These are phyloP conservation scores for Mediolabrus comicus DNA, from an alignment of 108 stramenopile genomes.

Conservation along the genomic window DNA sequence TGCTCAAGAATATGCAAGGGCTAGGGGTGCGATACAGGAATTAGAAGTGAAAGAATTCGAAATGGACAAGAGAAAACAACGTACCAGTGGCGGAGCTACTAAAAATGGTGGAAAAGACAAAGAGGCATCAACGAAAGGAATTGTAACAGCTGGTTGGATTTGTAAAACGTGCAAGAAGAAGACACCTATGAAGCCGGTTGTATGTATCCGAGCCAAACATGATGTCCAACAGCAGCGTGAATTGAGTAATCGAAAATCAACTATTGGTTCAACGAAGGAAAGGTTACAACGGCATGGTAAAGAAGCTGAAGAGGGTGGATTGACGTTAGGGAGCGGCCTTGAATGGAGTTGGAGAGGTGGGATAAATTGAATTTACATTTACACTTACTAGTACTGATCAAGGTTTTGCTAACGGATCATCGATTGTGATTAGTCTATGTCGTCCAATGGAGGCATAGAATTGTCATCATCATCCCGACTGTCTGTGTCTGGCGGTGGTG, in stretches of 20 bases:
- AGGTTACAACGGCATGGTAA: conserved; percentile 52
- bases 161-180: conserved; percentile 55
- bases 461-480: too few species aligned
- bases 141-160: conserved; percentile 50
- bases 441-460: too few species aligned
- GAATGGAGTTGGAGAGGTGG: conserved; percentile 64
- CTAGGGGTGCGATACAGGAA: conserved; percentile 53
- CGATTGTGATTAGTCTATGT: too few species aligned
- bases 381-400: too few species aligned
- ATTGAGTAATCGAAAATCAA: conserved; percentile 34
- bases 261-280: conserved; percentile 38
- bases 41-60: conserved; percentile 57
- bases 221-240: conserved; percentile 46
- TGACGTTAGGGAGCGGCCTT: conserved; percentile 65
- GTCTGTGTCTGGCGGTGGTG: too few species aligned
- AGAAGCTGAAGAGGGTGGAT: conserved; percentile 60
- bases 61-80: conserved; percentile 21
- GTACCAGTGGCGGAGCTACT: conserved; percentile 18
- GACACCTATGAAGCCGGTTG: conserved; percentile 29
- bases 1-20: conserved; percentile 72
- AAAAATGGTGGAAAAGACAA: neutral
- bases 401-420: too few species aligned
- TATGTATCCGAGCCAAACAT: conserved; percentile 46
- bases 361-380: neutral
- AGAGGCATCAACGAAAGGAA: conserved; percentile 9